Conservation (phyloP, 2,329 filamentous ascomycete genomes). For the Aspergillus pseudotamarii region DNA sequence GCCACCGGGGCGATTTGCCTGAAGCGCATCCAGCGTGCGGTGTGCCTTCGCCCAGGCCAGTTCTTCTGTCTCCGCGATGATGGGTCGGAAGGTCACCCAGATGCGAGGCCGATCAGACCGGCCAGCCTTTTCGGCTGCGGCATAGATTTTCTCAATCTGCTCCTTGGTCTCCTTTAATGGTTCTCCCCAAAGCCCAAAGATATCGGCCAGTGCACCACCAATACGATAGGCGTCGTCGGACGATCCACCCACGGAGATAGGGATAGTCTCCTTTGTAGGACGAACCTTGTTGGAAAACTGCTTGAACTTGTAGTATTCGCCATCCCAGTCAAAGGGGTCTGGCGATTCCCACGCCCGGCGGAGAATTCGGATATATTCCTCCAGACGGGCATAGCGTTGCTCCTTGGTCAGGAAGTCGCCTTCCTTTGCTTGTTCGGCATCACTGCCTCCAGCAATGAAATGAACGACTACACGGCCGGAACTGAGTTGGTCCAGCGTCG, state of each 20-base stretch:
- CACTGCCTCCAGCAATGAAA: constrained; percentile 65
- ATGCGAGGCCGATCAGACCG: constrained; percentile 59
- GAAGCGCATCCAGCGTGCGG: constrained; percentile 56
- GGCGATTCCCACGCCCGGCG: constrained; percentile 60
- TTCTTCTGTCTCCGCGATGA: constrained; percentile 63
- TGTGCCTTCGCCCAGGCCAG: constrained; percentile 65
- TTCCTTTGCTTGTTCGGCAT: constrained; percentile 62
- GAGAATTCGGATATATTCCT: constrained; percentile 65
- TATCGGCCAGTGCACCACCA: constrained; percentile 61
- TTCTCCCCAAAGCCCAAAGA: constrained; percentile 67
- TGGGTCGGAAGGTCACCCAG: constrained; percentile 67
- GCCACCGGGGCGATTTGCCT: constrained; percentile 44
- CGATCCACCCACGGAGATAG: constrained; percentile 62
- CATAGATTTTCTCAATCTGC: constrained; percentile 64
- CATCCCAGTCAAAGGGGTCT: constrained; percentile 64
- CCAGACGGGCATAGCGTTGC: constrained; percentile 59
- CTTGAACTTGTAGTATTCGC: constrained; percentile 63
- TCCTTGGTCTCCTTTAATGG: constrained; percentile 65
- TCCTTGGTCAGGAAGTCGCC: constrained; percentile 63
- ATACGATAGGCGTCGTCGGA: constrained; percentile 63
- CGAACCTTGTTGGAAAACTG: constrained; percentile 58
- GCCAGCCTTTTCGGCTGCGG: constrained; percentile 60
- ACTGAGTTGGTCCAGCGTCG: constrained; percentile 63
- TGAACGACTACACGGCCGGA: constrained; percentile 62
- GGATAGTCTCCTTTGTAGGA: constrained; percentile 57